Conservation (phyloP, 306 rosid species). For the Clitoria ternatea region DNA sequence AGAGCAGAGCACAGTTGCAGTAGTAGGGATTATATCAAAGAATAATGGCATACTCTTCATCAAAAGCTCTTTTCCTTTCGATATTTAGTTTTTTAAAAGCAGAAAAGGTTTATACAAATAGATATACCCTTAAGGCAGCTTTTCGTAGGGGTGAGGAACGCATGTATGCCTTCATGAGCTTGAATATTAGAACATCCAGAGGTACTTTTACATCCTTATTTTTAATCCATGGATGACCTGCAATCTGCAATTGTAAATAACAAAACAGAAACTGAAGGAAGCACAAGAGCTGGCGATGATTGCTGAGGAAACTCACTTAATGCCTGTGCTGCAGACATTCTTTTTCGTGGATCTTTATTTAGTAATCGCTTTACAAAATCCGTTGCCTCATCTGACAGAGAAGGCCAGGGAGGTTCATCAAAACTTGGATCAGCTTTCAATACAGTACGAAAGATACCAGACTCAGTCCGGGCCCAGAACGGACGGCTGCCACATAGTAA, state of each 20-base stretch:
- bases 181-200: conserved; percentile 60
- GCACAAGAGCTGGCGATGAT: neutral
- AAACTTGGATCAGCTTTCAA: conserved; percentile 77
- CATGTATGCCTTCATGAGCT: conserved; percentile 73
- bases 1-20: neutral
- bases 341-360: conserved; percentile 74
- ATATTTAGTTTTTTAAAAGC: neutral
- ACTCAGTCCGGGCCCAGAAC: conserved; percentile 85
- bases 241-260: conserved; percentile 26
- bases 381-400: conserved; percentile 57
- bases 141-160: conserved; percentile 67
- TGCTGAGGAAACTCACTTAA: conserved; percentile 43
- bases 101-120: neutral
- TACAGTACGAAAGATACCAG: conserved; percentile 75
- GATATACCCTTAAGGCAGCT: conserved; percentile 74
- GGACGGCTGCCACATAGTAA: conserved; percentile 89
- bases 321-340: conserved; percentile 85
- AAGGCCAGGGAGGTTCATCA: conserved; percentile 82
- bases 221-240: conserved; percentile 85
- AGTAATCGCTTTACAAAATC: conserved; percentile 67
- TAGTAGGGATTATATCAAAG: neutral
- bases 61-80: neutral
- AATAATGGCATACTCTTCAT: neutral
- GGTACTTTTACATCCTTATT: conserved; percentile 51
- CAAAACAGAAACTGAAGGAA: neutral